Evolutionary conservation across 305 asterid species (phyloP), one percentile per base, ranked within the genome.

Genomic region (Fraxinus xanthoxyloides): DNA sequence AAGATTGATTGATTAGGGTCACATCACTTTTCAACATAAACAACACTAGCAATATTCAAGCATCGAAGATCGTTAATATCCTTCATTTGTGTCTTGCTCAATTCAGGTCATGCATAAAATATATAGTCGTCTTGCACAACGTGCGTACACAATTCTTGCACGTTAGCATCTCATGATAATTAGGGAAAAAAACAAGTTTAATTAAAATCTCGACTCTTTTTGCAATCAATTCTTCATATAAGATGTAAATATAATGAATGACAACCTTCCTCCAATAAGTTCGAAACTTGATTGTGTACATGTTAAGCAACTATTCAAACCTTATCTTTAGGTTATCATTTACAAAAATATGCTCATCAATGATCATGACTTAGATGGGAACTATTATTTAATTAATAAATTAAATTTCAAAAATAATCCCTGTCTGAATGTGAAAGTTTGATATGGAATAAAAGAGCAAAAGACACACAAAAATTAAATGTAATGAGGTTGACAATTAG

Each of bases 391-490:
- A 3, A 67, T 46, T 13, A 31, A 15, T 65, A 24, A 21, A 35
- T 82, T 77, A 36, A 35, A 38, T 69, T 77, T 9, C 59, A 46
- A 36, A 51, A 77, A 59, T 43, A 30, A 0, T 59, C 9, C 26
- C 28, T n/a, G 35, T 19, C 65, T 6, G 46, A 86, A 36, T 81
- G 84, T 81, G 87, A 79, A 81, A 81, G 86, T 28, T 79, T 81
- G 78, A 77, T 56, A 67, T 38, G 80, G 30, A 65, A 83, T 63
- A 77, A 43, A 34, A 30, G 30, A 48, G 82, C 77, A 65, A 83
- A 78, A 26, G 82, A 85, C 83, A 79, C 4, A 30, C 21, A 78
- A 79, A 72, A 72, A 1, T 28, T 79, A 75, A 77, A 76, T 59
- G 32, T 65, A 24, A 24, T 73, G 78, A 84, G 75, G 79, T 72